phyloP scores from a whole-genome alignment of 768 basidiomycete species.

The Trametes meyenii region DNA sequence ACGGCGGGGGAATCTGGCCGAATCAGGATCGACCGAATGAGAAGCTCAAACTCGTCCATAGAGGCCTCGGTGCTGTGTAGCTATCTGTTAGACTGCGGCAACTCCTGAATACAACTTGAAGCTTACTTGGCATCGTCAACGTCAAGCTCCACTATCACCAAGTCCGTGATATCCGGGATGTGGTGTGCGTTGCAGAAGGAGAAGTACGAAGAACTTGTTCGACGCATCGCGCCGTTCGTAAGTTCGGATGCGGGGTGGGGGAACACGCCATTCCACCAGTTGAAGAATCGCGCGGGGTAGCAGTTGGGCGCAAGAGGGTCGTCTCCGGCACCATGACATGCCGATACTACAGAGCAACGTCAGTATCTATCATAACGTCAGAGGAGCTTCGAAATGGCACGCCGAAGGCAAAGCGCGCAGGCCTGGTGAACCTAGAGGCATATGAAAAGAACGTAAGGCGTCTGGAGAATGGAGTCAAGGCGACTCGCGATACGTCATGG shows the following conservation, averaged over 20 bases:
- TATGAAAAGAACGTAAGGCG: slow-evolving; percentile 14
- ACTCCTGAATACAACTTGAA: slow-evolving; percentile 1
- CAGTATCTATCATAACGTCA: not conserved
- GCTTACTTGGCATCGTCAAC: slow-evolving; percentile 84
- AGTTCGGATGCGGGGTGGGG: slow-evolving; percentile 97
- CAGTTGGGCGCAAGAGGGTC: slow-evolving; percentile 83
- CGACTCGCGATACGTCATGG: slow-evolving; percentile 7
- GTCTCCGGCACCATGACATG: slow-evolving; percentile 92
- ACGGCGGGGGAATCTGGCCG: slow-evolving; percentile 92
- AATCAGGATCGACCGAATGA: slow-evolving; percentile 88
- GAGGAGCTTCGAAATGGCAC: slow-evolving; percentile 22
- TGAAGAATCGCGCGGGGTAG: slow-evolving; percentile 94
- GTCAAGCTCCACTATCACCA: slow-evolving; percentile 95
- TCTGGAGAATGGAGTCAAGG: not conserved
- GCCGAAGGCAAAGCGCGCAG: not conserved
- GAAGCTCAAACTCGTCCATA: slow-evolving; percentile 87
- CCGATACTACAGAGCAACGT: slow-evolving; percentile 64
- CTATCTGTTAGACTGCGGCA: not conserved
- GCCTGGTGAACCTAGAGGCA: not conserved
- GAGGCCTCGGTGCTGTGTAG: slow-evolving; percentile 59
- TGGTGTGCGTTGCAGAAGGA: slow-evolving; percentile 93
- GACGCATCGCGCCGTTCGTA: slow-evolving; percentile 94
- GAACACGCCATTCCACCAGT: slow-evolving; percentile 98
- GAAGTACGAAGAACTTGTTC: slow-evolving; percentile 93
- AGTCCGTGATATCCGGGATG: slow-evolving; percentile 90